A percentile compares a stretch with the other conserved stretches of the same genome.
Conservation (phyloP, 352 stramenopile species). For the Phytophthora sojae region DNA sequence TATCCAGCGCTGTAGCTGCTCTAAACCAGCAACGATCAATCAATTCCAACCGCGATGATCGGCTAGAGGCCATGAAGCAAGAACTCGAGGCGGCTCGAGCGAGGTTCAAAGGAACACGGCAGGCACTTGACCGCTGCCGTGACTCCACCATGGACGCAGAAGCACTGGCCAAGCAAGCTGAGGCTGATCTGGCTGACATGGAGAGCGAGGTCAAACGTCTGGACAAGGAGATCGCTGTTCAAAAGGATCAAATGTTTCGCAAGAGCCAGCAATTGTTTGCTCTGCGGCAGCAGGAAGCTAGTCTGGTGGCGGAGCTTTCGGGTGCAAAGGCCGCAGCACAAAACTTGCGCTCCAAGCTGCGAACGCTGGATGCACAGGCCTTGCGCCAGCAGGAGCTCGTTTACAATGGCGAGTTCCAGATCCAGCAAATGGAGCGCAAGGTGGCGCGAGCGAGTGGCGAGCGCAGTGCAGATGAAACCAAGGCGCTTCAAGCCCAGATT, state of each 20-base stretch:
- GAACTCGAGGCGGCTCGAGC: constrained; percentile 70
- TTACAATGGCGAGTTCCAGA: constrained; percentile 97
- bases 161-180: constrained; percentile 87
- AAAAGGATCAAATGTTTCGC: constrained; percentile 95
- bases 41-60: constrained; percentile 76
- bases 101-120: constrained; percentile 85
- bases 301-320: constrained; percentile 93
- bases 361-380: constrained; percentile 90
- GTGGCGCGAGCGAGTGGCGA: constrained; percentile 93
- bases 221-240: constrained; percentile 78
- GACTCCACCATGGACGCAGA: constrained; percentile 85
- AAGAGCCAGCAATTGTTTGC: constrained; percentile 90
- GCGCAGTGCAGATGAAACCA: constrained; percentile 95
- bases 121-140: constrained; percentile 74
- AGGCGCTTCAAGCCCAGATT: constrained; percentile 92
- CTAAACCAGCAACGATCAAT: constrained; percentile 82
- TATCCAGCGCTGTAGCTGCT: constrained; percentile 86
- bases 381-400: constrained; percentile 94
- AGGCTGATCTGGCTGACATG: constrained; percentile 73
- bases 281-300: constrained; percentile 88
- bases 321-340: constrained; percentile 85
- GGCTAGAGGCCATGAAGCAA: constrained; percentile 85
- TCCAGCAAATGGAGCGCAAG: constrained; percentile 97
- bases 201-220: constrained; percentile 66
- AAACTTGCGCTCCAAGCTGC: constrained; percentile 93